phyloP scores from a whole-genome alignment of 1,284 basidiomycete species.

The Trametes polyzona region DNA sequence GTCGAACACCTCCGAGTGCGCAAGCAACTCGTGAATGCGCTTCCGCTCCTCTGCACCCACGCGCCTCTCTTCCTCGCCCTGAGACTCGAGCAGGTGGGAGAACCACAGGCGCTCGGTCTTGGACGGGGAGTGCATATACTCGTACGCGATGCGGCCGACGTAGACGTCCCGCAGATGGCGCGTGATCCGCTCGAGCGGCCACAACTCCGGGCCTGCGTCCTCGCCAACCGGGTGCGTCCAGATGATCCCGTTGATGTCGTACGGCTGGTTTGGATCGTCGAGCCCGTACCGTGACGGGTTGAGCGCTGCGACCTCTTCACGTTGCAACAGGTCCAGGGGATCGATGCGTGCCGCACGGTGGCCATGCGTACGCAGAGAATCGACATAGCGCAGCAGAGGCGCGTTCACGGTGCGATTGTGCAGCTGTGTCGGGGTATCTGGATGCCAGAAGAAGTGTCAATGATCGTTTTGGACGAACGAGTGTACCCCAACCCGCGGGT shows the following conservation, averaged over 20 bases:
- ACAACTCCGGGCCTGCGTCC: constrained; percentile 54
- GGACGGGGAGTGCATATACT: constrained; percentile 86
- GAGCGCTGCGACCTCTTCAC: constrained; percentile 84
- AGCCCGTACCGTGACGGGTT: constrained; percentile 81
- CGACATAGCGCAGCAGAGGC: constrained; percentile 83
- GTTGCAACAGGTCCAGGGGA: constrained; percentile 83
- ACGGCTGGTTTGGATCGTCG: constrained; percentile 51
- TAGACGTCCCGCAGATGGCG: constrained; percentile 74
- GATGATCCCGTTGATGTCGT: constrained; percentile 80
- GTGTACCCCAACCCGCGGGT: neutral
- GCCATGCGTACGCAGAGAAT: constrained; percentile 80
- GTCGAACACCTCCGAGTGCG: constrained; percentile 81
- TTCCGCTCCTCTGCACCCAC: constrained; percentile 45
- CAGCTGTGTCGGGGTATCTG: constrained; percentile 78
- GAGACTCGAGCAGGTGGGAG: constrained; percentile 79
- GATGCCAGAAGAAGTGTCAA: neutral
- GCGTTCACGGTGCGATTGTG: constrained; percentile 78
- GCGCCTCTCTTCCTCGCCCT: constrained; percentile 41
- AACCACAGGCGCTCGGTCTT: constrained; percentile 87
- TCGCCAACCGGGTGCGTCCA: constrained; percentile 64
- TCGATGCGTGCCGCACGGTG: constrained; percentile 85
- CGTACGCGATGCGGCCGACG: constrained; percentile 84
- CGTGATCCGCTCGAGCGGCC: constrained; percentile 73
- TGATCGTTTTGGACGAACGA: neutral
- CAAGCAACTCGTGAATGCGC: constrained; percentile 71